Base-by-base conservation (phyloP, 2,329 filamentous ascomycete genomes). In the Sphaerostilbella broomeana region DNA sequence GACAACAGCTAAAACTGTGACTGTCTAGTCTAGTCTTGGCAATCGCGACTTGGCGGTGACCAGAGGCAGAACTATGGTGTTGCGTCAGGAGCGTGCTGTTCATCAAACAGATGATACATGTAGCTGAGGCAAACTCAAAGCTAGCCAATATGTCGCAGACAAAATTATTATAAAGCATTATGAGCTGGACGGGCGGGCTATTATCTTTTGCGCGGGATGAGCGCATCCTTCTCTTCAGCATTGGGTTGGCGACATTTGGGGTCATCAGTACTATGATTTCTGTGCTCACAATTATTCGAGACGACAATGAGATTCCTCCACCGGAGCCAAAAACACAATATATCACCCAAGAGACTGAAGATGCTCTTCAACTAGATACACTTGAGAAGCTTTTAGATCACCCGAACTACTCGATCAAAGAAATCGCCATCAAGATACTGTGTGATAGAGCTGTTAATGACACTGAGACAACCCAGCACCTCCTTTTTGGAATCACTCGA, bases 321-420 rank as follows among this genome's bases (percentile, higher is more conserved):
- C 56, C 67, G 25, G 75, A 79, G 44, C 78, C 78, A 24, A 81
- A 82, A 56, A 76, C 82, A 35, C 76, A 81, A 49, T 84, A 85
- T 56, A 84, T 86, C 47, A 84, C 79, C 11, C 80, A 87, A 57
- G 78, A 83, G 17, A 85, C 81, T 2, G 83, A 88, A 53, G 82
- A 87, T 54, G 75, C 81, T 2, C 67, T 88, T 28, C 75, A 79
- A 42, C 55, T 79, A 9, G 68, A 72, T 28, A 88, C 84, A 0
- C 67, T 89, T 8, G 68, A 79, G 36, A 82, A 77, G 47, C 70
- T 89, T 4, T 65, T 84, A 10, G 68, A 73, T 36, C 84, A 84
- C 57, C 82, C 82, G 44, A 90, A 81, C 58, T 81, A 77, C 52
- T 75, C 82, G 15, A 82, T 89, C 46, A 72, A 80, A 48, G 80